Evolutionary conservation across 257 asterid species (phyloP), one percentile per base, ranked within the genome.

Genomic region (Primulina tabacum): DNA sequence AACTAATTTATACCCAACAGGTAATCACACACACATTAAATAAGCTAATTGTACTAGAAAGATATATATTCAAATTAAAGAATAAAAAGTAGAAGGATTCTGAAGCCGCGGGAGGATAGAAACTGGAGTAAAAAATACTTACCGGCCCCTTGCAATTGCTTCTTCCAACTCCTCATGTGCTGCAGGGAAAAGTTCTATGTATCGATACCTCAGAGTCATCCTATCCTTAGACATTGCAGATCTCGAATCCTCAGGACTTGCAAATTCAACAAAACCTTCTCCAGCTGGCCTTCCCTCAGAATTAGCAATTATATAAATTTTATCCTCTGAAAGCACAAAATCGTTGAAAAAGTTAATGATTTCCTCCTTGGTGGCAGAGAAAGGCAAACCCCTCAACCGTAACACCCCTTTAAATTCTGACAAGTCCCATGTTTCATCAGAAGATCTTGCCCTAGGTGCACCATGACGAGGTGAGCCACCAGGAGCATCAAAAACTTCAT

Each of bases 201-300:
- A 93, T 50, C 97, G 95, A 73, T 75, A 68, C 57, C 95, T 90
- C 37, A 93, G 74, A 24, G 87, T 90, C 96, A 78, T 87, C 85
- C 97, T 85, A 75, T 93, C 99, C 90, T 88, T 93, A 38, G 90
- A 77, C 99, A 90, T 89, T 29, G 97, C 97, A 80, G 86, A 88
- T 76, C 68, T 86, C 12, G 98, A 90, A 68, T 90, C 97, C 74
- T 93, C 94, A 18, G 96, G 77, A 78, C 82, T 87, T 21, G 82
- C 87, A 83, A 93, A 93, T 79, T 93, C 98, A 73, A 89, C 98
- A 79, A 82, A 87, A 2, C 97, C 97, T 86, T 93, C 99, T 70
- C 99, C 97, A 37, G 96, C 90, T 8, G 99, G 85, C 76, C 96
- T 83, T 52, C 97, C 96, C 78, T 87, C 96, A 4, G 90, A 83